Evolutionary conservation across 768 basidiomycete species (phyloP), one percentile per base, ranked within the genome.

Genomic region (Rhodocollybia butyracea): DNA sequence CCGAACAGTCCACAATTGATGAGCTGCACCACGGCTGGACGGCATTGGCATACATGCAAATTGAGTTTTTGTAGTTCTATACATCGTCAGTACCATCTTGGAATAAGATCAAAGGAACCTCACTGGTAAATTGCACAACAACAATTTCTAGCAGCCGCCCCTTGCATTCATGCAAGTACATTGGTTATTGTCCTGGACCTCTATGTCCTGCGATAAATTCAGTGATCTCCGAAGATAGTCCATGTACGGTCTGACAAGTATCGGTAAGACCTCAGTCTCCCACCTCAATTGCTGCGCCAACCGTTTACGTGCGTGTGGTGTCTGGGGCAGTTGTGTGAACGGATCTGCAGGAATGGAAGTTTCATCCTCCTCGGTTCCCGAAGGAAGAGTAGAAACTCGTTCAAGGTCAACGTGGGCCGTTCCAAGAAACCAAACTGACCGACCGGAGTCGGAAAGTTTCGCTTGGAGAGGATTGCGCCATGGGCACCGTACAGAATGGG

Each of bases 11-110:
- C 54, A 1, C 40, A 10, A 19, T 24, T 15, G 32, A 63, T 51
- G n/a, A 63, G 55, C 32, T 63, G 58, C 7, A 54, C 31, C 2
- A 46, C 38, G 3, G 61, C 45, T 15, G 61, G 55, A 30, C 39
- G 40, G 46, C 61, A 62, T 1, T 32, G n/a, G 39, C 60, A 62
- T 19, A 13, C 5, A 8, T 19, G 27, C n/a, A 60, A 57, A 21
- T n/a, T 17, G 1, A 58, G 46, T 12, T 50, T 39, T 12, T 42
- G 40, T 21, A 42, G 8, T 42, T 21, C 40, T 42, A 21, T 10
- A 42, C 7, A 6, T 11, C 10, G 11, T 36, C 8, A 36, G 17
- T 8, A 17, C 17, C 17, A 17, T 8, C 6, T 21, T 42, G 13
- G 6, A 42, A 21, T 8, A 10, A 13, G 19, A 6, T 7, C 10